phyloP scores from a whole-genome alignment of 768 basidiomycete genomes.

The Naganishia friedmannii region DNA sequence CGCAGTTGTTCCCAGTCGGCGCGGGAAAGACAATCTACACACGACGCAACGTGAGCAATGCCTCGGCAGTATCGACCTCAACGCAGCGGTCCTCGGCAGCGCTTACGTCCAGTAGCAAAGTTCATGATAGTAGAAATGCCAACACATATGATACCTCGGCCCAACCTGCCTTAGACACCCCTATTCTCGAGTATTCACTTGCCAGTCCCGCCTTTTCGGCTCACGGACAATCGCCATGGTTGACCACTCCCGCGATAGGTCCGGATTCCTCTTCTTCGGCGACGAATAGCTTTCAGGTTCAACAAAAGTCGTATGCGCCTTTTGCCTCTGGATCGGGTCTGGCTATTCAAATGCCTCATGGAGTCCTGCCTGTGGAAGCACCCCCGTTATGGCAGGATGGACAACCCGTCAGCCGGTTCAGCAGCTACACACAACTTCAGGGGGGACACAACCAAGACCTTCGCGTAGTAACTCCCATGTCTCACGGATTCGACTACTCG shows the following conservation, averaged over 20 bases:
- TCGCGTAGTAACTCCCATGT: neutral
- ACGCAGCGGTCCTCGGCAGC: neutral
- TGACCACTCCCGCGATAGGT: conserved; percentile 8
- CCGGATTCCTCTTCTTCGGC: neutral
- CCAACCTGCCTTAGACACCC: neutral
- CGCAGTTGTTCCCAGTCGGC: conserved; percentile 18
- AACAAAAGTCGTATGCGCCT: neutral
- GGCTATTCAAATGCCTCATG: conserved; percentile 14
- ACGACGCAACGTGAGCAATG: neutral
- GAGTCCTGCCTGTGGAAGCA: neutral
- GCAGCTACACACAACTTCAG: neutral
- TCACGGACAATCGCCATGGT: conserved; percentile 20
- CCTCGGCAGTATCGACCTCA: neutral
- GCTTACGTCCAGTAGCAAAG: neutral
- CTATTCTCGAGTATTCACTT: conserved; percentile 18
- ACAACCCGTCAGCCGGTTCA: neutral
- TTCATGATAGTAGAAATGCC: conserved; percentile 1
- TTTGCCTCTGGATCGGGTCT: neutral
- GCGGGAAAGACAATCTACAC: conserved; percentile 10
- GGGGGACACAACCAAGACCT: neutral
- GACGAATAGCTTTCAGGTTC: neutral
- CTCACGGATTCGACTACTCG: neutral
- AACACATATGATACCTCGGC: neutral
- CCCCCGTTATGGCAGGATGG: neutral
- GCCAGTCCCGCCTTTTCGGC: conserved; percentile 25